These are phyloP conservation scores for Epithele typhae DNA, from an alignment of 768 basidiomycete genomes.

Conservation along the genomic window DNA sequence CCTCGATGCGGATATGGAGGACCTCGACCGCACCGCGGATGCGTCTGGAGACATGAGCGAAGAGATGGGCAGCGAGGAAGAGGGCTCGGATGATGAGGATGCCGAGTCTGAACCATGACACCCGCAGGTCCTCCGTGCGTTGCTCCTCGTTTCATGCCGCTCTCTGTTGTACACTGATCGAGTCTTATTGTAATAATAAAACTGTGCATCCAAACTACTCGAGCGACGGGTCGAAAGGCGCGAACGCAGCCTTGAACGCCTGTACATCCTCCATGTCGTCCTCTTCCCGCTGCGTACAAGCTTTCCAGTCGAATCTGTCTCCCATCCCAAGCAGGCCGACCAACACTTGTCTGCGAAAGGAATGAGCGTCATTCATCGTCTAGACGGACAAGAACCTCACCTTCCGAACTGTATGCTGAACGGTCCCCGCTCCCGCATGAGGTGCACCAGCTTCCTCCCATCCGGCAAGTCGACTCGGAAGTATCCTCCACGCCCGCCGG, in stretches of 20 bases:
- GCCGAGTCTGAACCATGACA: too few relatives aligned
- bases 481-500: conserved; percentile 64
- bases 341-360: conserved; percentile 64
- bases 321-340: conserved; percentile 71
- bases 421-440: conserved; percentile 70
- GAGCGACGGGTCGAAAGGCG: conserved; percentile 57
- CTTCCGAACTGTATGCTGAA: conserved; percentile 94
- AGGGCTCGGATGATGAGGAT: not conserved
- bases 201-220: conserved; percentile 7
- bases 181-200: too few relatives aligned
- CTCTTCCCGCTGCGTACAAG: conserved; percentile 74
- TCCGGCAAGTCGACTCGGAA: conserved; percentile 90
- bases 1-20: conserved; percentile 63
- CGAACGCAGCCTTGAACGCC: conserved; percentile 82
- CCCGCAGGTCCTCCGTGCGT: too few relatives aligned
- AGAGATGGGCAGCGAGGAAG: not conserved
- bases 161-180: too few relatives aligned
- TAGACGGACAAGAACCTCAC: conserved; percentile 40
- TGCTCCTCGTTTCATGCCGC: too few relatives aligned
- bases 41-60: conserved; percentile 27
- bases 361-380: not conserved
- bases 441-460: conserved; percentile 80
- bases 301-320: conserved; percentile 89
- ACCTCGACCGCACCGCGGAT: conserved; percentile 41
- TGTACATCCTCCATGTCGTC: conserved; percentile 83